Evolutionary conservation across 2,329 filamentous ascomycete species (phyloP), one percentile per base, ranked within the genome.

Genomic region (Xylariaceae sp.): DNA sequence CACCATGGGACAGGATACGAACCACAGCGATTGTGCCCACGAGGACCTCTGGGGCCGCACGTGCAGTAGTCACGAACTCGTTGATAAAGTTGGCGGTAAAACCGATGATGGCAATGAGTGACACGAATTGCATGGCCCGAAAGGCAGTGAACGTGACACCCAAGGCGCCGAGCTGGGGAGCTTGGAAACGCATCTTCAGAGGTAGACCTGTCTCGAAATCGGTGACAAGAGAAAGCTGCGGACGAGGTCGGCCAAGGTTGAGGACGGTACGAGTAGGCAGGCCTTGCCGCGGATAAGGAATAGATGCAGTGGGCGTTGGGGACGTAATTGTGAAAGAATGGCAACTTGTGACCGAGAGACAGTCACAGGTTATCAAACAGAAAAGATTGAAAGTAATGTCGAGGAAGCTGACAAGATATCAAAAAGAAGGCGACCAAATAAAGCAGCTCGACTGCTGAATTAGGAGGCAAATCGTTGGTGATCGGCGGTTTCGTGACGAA

Each of bases 41-140:
- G 17, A 96, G 72, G 35, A 89, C 80, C 38, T 78, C 71, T 0
- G 89, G 87, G 0, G 85, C 80, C 22, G 77, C 72, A 41, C 83
- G 76, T 48, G 82, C 75, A 17, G 73, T 76, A 33, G 72, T 68
- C 34, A 88, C 79, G 61, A 94, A 89, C 53, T 87, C 76, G 18
- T 81, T 74, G 56, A 95, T 83, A 65, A 95, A 94, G 64, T 90
- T 89, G 56, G 85, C 79, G 1, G 81, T 81, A 62, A 95, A 79
- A 34, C 89, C 88, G 50, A 95, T 84, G 51, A 93, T 81, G 44
- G 82, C 72, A 43, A 93, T 72, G 59, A 95, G 83, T 19, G 79
- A 79, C 48, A 85, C 66, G 45, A 79, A 74, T 61, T 94, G 83
- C 52, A 90, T 73, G 43, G 76, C 73, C 36, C 90, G 83, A 52